Evolutionary conservation across 306 rosid species (phyloP), one percentile per base, ranked within the genome.

Genomic region (Medicago arabica): DNA sequence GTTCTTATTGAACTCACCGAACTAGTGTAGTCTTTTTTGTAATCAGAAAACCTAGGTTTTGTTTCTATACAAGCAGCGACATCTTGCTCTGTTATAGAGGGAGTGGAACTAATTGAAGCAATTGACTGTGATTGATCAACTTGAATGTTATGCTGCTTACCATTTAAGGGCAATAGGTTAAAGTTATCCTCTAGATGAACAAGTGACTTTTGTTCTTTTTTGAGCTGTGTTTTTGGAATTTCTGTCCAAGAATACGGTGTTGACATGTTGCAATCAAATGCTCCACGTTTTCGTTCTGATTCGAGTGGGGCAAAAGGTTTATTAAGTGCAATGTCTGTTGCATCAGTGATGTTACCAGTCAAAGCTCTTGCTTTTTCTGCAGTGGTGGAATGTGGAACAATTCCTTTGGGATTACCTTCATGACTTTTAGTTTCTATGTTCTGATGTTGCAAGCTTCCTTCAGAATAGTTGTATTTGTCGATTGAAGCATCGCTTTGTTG

Each of bases 401-500:
- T 74, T 71, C 78, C 81, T 78, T 84, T 78, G 14, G 82, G 75
- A 72, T 86, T 89, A 38, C 81, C 80, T 38, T 87, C 89, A 16
- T 39, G 82, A 77, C 76, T 86, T 71, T 70, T 84, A 36, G 75
- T 50, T 21, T 86, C 91, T 69, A 69, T 59, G 47, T 59, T 79
- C 46, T 80, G 88, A 47, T 71, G 75, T 60, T 82, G 84, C 39
- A 89, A 63, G 67, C 76, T 73, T 80, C 75, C 77, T 34, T 87
- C 97, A 17, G 84, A 80, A 71, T 76, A 83, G 40, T 71, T 71
- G 86, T 38, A 85, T 78, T 86, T 80, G 76, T 89, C 88, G 75
- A 78, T 68, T 44, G 85, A 71, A 76, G 78, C 89, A 67, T 90
- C 99, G 65, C 66, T 81, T 67, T 85, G 93, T 70, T 84, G 85